Evolutionary conservation across 495 filamentous ascomycete genomes (phyloP), one percentile per base, ranked within the genome.

Genomic region (Xylaria palmicola): DNA sequence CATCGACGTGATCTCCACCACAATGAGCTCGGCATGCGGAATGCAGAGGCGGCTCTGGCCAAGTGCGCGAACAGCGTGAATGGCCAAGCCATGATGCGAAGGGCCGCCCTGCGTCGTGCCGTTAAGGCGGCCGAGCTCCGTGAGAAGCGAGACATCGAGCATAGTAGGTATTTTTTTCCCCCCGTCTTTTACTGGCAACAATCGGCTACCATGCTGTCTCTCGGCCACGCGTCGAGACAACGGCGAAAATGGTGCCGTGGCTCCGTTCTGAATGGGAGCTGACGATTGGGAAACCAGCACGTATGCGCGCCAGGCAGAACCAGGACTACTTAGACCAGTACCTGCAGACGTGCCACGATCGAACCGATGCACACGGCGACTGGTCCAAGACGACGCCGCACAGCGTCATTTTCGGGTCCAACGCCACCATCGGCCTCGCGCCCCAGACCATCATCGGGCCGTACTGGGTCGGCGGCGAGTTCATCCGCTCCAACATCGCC

Each of bases 401-500:
- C 5, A 61, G 58, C 0, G 65, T 76, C 6, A 65, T 85, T 12
- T 85, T 84, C 59, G 65, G 70, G n/a, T 36, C 43, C 12, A 60
- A 59, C 20, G 22, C 62, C 3, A 59, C 56, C 1, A 67, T 65
- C 37, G 53, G 68, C 17, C 53, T 72, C 13, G 66, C 69, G 1
- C 70, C 69, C 4, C 54, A 69, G 50, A 63, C 64, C 15, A 64
- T 64, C 17, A 64, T 72, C 54, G 69, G 69, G 9, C 68, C 69
- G 36, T 70, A 72, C 39, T 72, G 68, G 68, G 59, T 62, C 34
- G 39, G 40, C 20, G 59, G 59, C 40, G 59, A 62, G 19, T 62
- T 47, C 4, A 81, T 85, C 64, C 81, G 83, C 44, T 44, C 69
- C 36, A 72, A 84, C 62, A 69, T 85, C 43, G 65, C 67, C 19